Evolutionary conservation across 2,329 filamentous ascomycete species (phyloP).

Genomic region (Didymella pomorum): DNA sequence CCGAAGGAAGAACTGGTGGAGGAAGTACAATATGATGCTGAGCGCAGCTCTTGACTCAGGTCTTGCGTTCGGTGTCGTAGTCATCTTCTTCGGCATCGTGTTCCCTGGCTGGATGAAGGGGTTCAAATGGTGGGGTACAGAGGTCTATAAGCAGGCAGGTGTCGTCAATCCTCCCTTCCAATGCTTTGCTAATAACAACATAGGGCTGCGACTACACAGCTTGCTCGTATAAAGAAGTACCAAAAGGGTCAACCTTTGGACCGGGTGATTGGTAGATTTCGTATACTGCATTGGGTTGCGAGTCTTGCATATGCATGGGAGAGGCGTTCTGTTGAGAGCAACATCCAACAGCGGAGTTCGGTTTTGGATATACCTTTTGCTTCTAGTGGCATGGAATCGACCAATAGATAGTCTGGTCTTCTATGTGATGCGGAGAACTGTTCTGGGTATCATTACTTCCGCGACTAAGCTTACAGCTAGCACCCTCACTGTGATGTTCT

Average conservation of each 20-base stretch:
- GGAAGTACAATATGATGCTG: conserved; percentile 89
- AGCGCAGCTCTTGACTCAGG: conserved; percentile 84
- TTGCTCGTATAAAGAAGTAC: conserved; percentile 72
- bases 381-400: background rate
- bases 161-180: background rate
- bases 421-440: background rate
- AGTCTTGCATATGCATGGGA: conserved; percentile 14
- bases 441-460: background rate
- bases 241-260: conserved; percentile 45
- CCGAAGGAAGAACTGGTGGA: conserved; percentile 79
- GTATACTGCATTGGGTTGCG: conserved; percentile 12
- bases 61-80: conserved; percentile 80
- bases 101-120: conserved; percentile 77
- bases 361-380: conserved; percentile 3
- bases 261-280: conserved; percentile 40
- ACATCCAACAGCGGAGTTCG: conserved; percentile 10
- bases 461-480: background rate
- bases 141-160: conserved; percentile 74
- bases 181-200: conserved; percentile 8
- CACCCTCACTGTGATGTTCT: background rate
- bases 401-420: background rate
- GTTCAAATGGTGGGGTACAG: conserved; percentile 89
- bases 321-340: conserved; percentile 6
- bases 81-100: conserved; percentile 87
- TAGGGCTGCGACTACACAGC: conserved; percentile 84